These are phyloP conservation scores for Westerdykella sp. DNA, from an alignment of 2,329 filamentous ascomycete species.

Conservation along the genomic window DNA sequence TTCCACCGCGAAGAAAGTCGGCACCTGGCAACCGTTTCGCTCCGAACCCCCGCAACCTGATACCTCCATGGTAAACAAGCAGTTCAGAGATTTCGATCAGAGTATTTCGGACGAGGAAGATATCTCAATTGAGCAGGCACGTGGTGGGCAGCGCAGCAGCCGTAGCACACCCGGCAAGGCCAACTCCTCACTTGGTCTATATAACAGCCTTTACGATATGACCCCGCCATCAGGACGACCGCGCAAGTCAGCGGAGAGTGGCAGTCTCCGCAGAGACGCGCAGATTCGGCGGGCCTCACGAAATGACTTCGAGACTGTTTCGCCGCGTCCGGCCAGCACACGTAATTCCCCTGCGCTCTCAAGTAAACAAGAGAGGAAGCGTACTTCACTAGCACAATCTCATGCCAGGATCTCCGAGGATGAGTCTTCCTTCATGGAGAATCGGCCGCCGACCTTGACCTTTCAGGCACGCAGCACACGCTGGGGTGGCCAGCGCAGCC, in stretches of 20 bases:
- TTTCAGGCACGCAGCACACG: slow-evolving; percentile 47
- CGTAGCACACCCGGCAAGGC: slow-evolving; percentile 38
- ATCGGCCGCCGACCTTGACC: slow-evolving; percentile 43
- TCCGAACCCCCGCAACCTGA: slow-evolving; percentile 31
- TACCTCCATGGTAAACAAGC: slow-evolving; percentile 36
- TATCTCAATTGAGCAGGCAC: slow-evolving; percentile 53
- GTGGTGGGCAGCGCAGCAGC: slow-evolving; percentile 42
- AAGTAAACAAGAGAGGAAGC: slow-evolving; percentile 32
- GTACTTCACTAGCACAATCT: slow-evolving; percentile 50
- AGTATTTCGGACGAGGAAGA: slow-evolving; percentile 40
- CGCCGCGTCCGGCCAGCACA: slow-evolving; percentile 35
- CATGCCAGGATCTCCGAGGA: slow-evolving; percentile 51
- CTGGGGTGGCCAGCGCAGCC: slow-evolving; percentile 42
- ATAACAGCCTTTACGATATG: slow-evolving; percentile 45
- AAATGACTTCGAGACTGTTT: slow-evolving; percentile 36
- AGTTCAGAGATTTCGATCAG: slow-evolving; percentile 39
- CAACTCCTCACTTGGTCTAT: slow-evolving; percentile 47
- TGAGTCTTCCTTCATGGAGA: slow-evolving; percentile 48
- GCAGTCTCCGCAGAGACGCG: slow-evolving; percentile 41
- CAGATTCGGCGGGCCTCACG: slow-evolving; percentile 41
- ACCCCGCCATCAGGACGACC: slow-evolving; percentile 38
- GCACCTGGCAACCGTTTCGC: slow-evolving; percentile 31
- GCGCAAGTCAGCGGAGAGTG: slow-evolving; percentile 33
- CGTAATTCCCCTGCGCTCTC: slow-evolving; percentile 30
- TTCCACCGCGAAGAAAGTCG: slow-evolving; percentile 35